Base-by-base conservation (phyloP, 768 basidiomycete species). In the Kondoa subrosea region DNA sequence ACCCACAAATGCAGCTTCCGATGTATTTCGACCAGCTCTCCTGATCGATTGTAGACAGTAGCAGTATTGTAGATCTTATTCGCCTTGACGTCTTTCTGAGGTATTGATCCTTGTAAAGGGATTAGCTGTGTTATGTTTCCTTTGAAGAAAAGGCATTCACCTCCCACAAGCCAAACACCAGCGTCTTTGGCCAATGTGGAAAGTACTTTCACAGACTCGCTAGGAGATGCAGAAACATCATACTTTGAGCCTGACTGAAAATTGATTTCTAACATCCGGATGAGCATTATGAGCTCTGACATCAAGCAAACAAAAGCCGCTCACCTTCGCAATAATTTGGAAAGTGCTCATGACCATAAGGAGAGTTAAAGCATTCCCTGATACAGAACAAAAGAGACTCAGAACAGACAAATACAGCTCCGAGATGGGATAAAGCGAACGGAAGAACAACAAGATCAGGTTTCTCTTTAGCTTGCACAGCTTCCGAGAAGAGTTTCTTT, bases 31-130 rank as follows among this genome's bases (percentile, higher is more conserved):
- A 97, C 83, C 29, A 97, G 81, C 66, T 89, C 84, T 29, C 92
- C 91, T 89, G 68, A 2, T 3, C 40, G 30, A 61, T 60, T 57
- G 65, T 57, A 69, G 30, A 67, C 56, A 3, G 58, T 62, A 71
- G 88, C 86, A 1, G 91, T 93, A 76, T 99, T 99, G 80, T 89
- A 99, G 3, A 96, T 68, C 68, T 87, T 86, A 65, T 83, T 83
- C 57, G 78, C 77, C 0, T 68, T 33, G 1, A 71, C 73, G 69
- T 88, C 89, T 57, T 83, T 81, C 76, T 99, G 93, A 0, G 95
- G 95, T 64, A 99, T 92, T 1, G 91, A 73, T 86, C 93, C 95
- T 77, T 92, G n/a, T n/a, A 95, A 72, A 99, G 83, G n/a, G 8
- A 21, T 50, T 21, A 50, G 21, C 21, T 8, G 40, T 8, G 21